phyloP scores from a whole-genome alignment of 352 stramenopile genomes.

The Globisporangium echinulatum region DNA sequence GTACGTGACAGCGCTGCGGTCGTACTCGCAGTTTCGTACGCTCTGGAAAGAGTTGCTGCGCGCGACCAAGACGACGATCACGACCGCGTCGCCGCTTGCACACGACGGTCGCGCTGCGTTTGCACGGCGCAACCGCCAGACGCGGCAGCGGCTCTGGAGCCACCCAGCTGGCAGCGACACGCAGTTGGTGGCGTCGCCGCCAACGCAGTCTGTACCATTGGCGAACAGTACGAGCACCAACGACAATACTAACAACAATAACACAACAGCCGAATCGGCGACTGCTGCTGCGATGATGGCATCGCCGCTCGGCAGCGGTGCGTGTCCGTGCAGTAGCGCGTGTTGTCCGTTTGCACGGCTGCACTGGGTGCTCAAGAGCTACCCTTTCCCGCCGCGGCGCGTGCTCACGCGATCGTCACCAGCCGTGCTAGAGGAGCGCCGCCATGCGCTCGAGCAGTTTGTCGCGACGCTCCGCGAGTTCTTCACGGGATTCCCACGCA shows the following conservation, averaged over 20 bases:
- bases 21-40: constrained; percentile 54
- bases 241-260: too few relatives aligned
- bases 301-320: background rate
- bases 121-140: constrained; percentile 11
- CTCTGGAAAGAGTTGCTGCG: constrained; percentile 46
- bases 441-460: constrained; percentile 45
- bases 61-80: constrained; percentile 25
- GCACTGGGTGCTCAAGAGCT: constrained; percentile 37
- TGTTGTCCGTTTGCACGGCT: constrained; percentile 48
- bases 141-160: constrained; percentile 8
- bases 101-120: constrained; percentile 8
- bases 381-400: constrained; percentile 49
- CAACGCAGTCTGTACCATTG: too few relatives aligned
- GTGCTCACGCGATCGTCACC: constrained; percentile 34
- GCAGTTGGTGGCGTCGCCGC: background rate
- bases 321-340: constrained; percentile 39
- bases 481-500: constrained; percentile 40
- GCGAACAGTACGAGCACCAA: too few relatives aligned
- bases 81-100: constrained; percentile 9
- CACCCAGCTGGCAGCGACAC: background rate
- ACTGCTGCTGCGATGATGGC: background rate
- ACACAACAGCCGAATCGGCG: too few relatives aligned
- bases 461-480: constrained; percentile 33
- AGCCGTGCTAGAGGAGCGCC: constrained; percentile 28
- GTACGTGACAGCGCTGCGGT: constrained; percentile 27